Percentiles rank a stretch among this genome's conserved stretches.
phyloP scores from a whole-genome alignment of 805 yeast species.

The Suhomyces sp. region DNA sequence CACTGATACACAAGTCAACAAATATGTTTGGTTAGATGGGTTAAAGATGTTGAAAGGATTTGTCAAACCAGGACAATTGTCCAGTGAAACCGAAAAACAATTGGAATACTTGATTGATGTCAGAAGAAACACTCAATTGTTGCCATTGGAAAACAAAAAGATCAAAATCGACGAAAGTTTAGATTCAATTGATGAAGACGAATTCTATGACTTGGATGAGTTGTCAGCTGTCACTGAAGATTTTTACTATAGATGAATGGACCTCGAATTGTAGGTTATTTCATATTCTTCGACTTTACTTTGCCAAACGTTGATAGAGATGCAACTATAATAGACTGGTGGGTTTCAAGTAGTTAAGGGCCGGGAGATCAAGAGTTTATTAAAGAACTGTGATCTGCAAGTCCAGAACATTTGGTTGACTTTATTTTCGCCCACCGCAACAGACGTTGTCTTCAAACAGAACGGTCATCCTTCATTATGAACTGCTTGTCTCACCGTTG shows the following conservation, averaged over 20 bases:
- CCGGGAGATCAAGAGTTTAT: too few relatives aligned
- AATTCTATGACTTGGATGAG: conserved; percentile 26
- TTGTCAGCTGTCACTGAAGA: conserved; percentile 22
- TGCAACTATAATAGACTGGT: too few relatives aligned
- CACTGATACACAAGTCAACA: conserved; percentile 66
- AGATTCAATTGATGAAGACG: conserved; percentile 30
- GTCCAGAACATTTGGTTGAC: too few relatives aligned
- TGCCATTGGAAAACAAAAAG: conserved; percentile 32
- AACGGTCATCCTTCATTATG: too few relatives aligned
- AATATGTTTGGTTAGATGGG: conserved; percentile 79
- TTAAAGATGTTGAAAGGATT: conserved; percentile 48
- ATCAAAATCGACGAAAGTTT: conserved; percentile 16
- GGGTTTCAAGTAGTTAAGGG: too few relatives aligned
- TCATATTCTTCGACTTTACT: too few relatives aligned
- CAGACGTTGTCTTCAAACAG: too few relatives aligned
- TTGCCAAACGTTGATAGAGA: too few relatives aligned
- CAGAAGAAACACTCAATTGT: conserved; percentile 40
- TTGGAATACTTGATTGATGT: conserved; percentile 33
- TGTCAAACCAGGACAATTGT: conserved; percentile 31
- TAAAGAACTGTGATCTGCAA: too few relatives aligned
- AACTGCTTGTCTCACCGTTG: too few relatives aligned
- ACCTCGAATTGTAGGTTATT: background rate
- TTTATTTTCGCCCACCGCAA: too few relatives aligned
- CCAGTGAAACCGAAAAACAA: conserved; percentile 38
- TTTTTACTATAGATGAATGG: conserved; percentile 21